Base-by-base conservation (phyloP, 1,284 basidiomycete genomes). In the Heterobasidion irregulare region DNA sequence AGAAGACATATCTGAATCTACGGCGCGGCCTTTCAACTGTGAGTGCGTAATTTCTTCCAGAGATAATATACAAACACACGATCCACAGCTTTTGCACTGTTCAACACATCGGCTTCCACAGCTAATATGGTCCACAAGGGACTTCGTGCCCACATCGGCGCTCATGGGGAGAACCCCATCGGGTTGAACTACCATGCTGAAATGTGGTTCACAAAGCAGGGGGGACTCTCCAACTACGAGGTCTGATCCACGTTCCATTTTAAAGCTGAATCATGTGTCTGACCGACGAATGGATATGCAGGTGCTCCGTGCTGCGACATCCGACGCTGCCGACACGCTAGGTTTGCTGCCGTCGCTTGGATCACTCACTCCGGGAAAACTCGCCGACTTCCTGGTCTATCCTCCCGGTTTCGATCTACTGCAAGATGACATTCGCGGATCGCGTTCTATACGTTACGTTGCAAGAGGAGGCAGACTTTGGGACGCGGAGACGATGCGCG, bases 171-270 rank as follows among this genome's bases (percentile, higher is more conserved):
- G 66, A 76, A 80, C 1, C 86, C 86, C 0, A 67, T 86, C 12
- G 86, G 86, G 1, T 63, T 83, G n/a, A 86, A 85, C 68, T 89
- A 88, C 62, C 86, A 89, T 58, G 77, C 79, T 18, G 86, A 89
- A 63, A 82, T 88, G 77, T 74, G 70, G 56, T 86, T 86, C 65
- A 73, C 83, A 13, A 70, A 72, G 52, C 70, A 74, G 15, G 86
- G 86, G 15, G 86, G 86, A 2, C 62, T 68, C 53, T 70, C 65
- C 2, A 77, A 75, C 63, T 80, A 79, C 58, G 75, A 80, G 67
- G 78, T 76, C 9, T 8, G 61, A 2, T 19, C 12, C 6, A 41
- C 54, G 8, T 34, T n/a, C n/a, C n/a, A n/a, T n/a, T n/a, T n/a
- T 33, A 15, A 16, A 1, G 9, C 15, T n/a, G 10, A 19, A 12